phyloP scores from a whole-genome alignment of 2,329 filamentous ascomycete species.

The Pleoardoris graminearum region DNA sequence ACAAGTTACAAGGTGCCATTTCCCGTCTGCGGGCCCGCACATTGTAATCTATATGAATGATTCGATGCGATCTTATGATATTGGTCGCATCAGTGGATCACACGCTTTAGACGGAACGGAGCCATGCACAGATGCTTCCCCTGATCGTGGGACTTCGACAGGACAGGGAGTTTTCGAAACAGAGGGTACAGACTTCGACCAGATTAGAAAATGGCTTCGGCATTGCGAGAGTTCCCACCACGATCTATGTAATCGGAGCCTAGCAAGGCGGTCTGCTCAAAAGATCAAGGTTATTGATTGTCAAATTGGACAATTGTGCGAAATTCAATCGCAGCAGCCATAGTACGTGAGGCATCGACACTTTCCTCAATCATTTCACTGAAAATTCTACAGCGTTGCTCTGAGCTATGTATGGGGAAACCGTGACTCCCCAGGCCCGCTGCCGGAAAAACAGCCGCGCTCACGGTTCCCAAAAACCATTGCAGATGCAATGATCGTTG shows the following conservation, averaged over 20 bases:
- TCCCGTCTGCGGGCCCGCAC: too few species aligned
- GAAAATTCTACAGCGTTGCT: not conserved
- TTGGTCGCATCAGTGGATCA: too few species aligned
- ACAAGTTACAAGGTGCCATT: too few species aligned
- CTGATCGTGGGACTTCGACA: not conserved
- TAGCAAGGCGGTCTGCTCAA: not conserved
- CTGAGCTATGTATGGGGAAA: slow-evolving; percentile 2
- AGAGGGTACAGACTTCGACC: not conserved
- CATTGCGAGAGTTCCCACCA: not conserved
- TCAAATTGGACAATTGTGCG: not conserved
- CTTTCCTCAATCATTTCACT: not conserved
- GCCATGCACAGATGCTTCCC: not conserved
- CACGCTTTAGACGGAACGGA: not conserved
- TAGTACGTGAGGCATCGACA: not conserved
- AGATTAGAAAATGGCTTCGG: not conserved
- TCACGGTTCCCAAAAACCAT: slow-evolving; percentile 14
- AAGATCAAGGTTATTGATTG: slow-evolving; percentile 1
- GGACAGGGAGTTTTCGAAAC: not conserved
- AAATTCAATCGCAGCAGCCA: not conserved
- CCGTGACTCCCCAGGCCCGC: not conserved
- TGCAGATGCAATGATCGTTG: slow-evolving; percentile 13
- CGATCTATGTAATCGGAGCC: not conserved
- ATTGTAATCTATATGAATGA: too few species aligned
- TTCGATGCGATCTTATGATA: too few species aligned
- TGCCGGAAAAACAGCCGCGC: not conserved